A percentile compares a stretch with the other conserved stretches of the same genome.
These are phyloP conservation scores for Solanum gandarillasii DNA, from an alignment of 257 asterid genomes.

Conservation along the genomic window DNA sequence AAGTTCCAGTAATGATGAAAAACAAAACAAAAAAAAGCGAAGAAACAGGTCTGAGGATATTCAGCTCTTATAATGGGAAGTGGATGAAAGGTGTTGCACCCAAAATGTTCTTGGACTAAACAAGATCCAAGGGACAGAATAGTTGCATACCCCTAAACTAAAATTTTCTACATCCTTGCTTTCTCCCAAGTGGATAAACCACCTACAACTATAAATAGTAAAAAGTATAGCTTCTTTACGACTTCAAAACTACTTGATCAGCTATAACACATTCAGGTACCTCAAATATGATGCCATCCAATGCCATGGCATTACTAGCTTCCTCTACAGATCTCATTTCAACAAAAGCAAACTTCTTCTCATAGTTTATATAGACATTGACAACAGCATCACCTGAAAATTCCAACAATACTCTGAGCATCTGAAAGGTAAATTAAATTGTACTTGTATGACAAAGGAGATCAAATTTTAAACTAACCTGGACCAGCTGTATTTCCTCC, in stretches of 20 bases:
- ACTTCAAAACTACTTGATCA: background rate
- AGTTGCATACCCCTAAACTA: background rate
- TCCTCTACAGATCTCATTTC: conserved; percentile 99
- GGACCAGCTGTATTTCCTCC: conserved; percentile 98
- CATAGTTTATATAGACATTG: conserved; percentile 85
- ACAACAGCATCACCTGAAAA: conserved; percentile 94
- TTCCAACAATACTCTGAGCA: background rate
- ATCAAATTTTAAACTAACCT: conserved; percentile 29
- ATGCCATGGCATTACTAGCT: conserved; percentile 98
- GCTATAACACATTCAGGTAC: conserved; percentile 18
- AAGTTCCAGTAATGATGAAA: background rate
- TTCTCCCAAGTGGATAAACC: background rate
- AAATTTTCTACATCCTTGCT: background rate
- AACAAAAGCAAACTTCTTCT: conserved; percentile 92
- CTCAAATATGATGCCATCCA: conserved; percentile 96
- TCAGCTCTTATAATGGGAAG: background rate
- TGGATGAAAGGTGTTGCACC: background rate
- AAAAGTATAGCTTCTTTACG: background rate
- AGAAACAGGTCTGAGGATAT: background rate
- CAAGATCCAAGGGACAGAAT: background rate
- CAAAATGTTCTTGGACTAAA: background rate
- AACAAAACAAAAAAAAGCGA: background rate
- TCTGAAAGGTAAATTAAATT: background rate
- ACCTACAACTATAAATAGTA: background rate
- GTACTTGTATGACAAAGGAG: background rate